Evolutionary conservation across 192 early-diverging fungal genomes (phyloP), one percentile per base, ranked within the genome.

Genomic region (Powellomyces hirtus): DNA sequence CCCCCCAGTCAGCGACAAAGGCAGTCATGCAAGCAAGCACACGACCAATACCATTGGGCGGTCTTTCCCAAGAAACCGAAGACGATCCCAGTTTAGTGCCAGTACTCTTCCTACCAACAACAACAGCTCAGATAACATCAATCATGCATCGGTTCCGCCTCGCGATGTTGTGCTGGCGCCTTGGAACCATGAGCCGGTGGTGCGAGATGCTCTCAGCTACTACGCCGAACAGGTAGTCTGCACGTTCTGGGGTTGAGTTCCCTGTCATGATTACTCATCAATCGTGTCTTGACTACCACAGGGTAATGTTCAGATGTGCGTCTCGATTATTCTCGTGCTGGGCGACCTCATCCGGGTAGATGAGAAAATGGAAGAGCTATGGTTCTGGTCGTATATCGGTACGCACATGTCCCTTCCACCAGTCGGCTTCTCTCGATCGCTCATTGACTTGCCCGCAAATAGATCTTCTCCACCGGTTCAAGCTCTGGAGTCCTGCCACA

Each of bases 221-320:
- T 92, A 91, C 72, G 81, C 87, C 16, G 91, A 92, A 30, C 83
- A 90, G n/a, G n/a, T n/a, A n/a, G n/a, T n/a, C n/a, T n/a, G n/a
- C n/a, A n/a, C 63, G 86, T 88, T 64, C n/a, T 35, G 4, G 18
- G 18, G 20, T n/a, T n/a, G n/a, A n/a, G n/a, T 26, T 10, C 52
- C 16, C 26, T 11, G 58, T 34, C 33, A 59, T 26, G 24, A 24
- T 33, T 37, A 27, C 44, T 73, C 37, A 34, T 44, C 75, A 22
- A 34, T 8, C n/a, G n/a, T 20, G 10, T 45, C 18, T 30, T 45
- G n/a, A n/a, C n/a, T n/a, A n/a, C n/a, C n/a, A n/a, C n/a, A n/a
- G 73, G 89, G 86, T 11, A 89, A 92, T 61, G 87, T 90, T 1
- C 91, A 92, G 61, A 92, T 91, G 88, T 90, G 88, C 74, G 88